Base-by-base conservation (phyloP, 2,329 filamentous ascomycete species). In the Colletotrichum navitas region DNA sequence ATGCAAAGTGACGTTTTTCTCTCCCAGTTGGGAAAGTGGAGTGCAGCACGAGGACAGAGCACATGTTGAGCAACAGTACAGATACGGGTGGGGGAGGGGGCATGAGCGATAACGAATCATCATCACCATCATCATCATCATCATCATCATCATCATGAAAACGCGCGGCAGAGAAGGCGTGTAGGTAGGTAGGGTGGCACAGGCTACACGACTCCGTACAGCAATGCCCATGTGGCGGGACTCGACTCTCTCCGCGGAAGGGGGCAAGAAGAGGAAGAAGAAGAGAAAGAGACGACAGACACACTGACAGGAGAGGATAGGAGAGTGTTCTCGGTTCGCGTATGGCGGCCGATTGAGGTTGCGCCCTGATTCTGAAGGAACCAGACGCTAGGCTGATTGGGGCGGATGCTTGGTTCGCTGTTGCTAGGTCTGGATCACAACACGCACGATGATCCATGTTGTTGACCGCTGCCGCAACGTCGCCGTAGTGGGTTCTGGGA, bases 1-100 rank as follows among this genome's bases (percentile, higher is more conserved):
- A 61, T 54, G 59, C 66, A 52, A 55, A 60, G 69, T 72, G 69
- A 72, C 69, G 65, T 71, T 70, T 60, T 49, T 10, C n/a, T 55
- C 39, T 14, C 60, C 54, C 29, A 64, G 45, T 51, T 21, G 29
- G 69, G 54, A 60, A 72, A 64, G 69, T 72, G 69, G 69, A 69
- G 65, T 36, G 47, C 66, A 64, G 65, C 65, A 64, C 54, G 45
- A 64, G 66, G 63, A 39, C 56, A 60, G 32, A 60, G 54, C 63
- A 60, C 54, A 58, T 71, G 55, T 71, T 32, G 65, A 54, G 59
- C 59, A 54, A 39, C 52, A 63, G 52, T 54, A 43, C 60, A 43
- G 16, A n/a, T 45, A 45, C 8, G 43, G 43, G 45, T 47, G 21
- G 45, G 45, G 49, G 43, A 21, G 41, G 43, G 49, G 56, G 39